Evolutionary conservation across 2,329 filamentous ascomycete genomes (phyloP).

Genomic region (Hysterium pulicare): DNA sequence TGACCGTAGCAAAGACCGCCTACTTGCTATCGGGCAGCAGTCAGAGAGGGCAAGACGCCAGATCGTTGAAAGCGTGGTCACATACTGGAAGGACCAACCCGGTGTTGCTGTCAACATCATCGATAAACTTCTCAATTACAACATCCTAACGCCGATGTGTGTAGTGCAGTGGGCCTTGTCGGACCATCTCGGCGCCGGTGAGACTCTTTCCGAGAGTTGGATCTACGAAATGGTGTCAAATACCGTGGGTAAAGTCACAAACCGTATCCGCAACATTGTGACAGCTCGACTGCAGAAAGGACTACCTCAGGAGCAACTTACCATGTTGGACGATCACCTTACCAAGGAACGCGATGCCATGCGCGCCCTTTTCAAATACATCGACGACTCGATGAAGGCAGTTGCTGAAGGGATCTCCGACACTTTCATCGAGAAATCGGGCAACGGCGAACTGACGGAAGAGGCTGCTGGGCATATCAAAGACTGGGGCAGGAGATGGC

Average conservation of each 20-base stretch:
- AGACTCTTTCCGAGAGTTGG: slow-evolving; percentile 68
- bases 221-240: slow-evolving; percentile 87
- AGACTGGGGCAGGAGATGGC: slow-evolving; percentile 82
- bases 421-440: slow-evolving; percentile 69
- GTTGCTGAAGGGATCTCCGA: slow-evolving; percentile 74
- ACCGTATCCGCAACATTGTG: slow-evolving; percentile 77
- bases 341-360: slow-evolving; percentile 69
- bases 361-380: slow-evolving; percentile 73
- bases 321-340: slow-evolving; percentile 63
- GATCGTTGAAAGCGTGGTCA: slow-evolving; percentile 85
- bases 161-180: slow-evolving; percentile 88
- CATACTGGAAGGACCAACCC: slow-evolving; percentile 90
- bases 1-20: slow-evolving; percentile 86
- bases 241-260: slow-evolving; percentile 86
- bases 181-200: slow-evolving; percentile 61
- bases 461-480: slow-evolving; percentile 60
- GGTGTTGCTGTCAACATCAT: slow-evolving; percentile 89
- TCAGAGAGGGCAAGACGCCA: slow-evolving; percentile 77
- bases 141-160: slow-evolving; percentile 78
- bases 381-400: slow-evolving; percentile 72
- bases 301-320: slow-evolving; percentile 55
- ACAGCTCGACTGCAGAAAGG: slow-evolving; percentile 58
- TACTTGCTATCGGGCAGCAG: slow-evolving; percentile 72
- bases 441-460: slow-evolving; percentile 39
- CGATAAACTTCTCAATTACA: slow-evolving; percentile 96